Base-by-base conservation (phyloP, 768 basidiomycete species). In the Pleurotus cornucopiae region DNA sequence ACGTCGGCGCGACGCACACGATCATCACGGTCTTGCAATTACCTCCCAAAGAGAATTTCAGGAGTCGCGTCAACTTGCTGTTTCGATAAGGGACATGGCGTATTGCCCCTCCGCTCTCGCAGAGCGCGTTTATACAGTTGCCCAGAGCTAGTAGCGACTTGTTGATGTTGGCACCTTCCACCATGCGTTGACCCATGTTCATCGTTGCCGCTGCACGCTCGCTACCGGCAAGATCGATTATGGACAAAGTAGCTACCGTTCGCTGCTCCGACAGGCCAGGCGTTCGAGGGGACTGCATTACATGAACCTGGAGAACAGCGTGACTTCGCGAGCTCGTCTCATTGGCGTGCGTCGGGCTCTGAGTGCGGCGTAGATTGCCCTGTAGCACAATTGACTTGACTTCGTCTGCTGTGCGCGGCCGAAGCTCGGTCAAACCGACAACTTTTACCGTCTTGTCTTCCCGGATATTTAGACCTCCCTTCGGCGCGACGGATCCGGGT, bases 21-120 rank as follows among this genome's bases (percentile, higher is more conserved):
- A 98, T 93, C 97, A 98, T 99, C 66, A 97, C 94, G 1, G 97
- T 99, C 73, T 96, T 93, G 82, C 97, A 99, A 70, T 98, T 98
- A 5, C 97, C 97, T 1, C 96, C 96, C 47, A 98, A 83, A 1
- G 96, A 95, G 76, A 98, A 98, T 71, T 98, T 98, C 66, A 98
- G 87, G 45, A 98, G 73, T 43, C 97, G 90, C 0, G 97, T 99
- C 61, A 99, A 89, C 73, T 99, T 99, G 78, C 91, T 94, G 75
- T 99, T 97, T 55, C 97, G 84, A 71, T 98, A 99, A 0, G 97
- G 97, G 11, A 99, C 81, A 68, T 98, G 97, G 37, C 91, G 90
- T 57, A 85, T 69, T 23, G 88, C 88, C 25, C 89, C 89, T 5
- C 92, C 91, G 56, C 92, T 93, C 70, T 95, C 92, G 74, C 96